Base-by-base conservation (phyloP, 1,284 basidiomycete genomes). In the Caloboletus firmus region DNA sequence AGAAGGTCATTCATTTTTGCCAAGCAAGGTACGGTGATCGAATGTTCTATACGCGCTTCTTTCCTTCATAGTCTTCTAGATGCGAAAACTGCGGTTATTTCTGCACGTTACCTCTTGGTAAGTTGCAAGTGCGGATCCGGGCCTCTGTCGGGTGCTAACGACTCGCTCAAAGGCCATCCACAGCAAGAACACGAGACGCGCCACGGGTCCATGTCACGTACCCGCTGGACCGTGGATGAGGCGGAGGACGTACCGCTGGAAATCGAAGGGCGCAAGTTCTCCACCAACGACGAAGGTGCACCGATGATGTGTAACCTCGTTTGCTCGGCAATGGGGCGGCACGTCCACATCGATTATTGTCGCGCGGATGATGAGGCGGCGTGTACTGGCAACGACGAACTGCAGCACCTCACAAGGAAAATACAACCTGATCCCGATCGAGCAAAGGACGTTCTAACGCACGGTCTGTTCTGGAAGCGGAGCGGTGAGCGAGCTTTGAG, bases 301-400 rank as follows among this genome's bases (percentile, higher is more conserved):
- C 84, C 84, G 0, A 83, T 85, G 79, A 74, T 86, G 69, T 86
- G 84, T 62, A 82, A 76, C 45, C 70, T 85, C 17, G 64, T 83
- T 22, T 86, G 84, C 56, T 72, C 75, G 2, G 70, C 76, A 9
- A 73, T 84, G 66, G 82, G 82, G 9, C 60, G 77, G 13, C 84
- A 86, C 49, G 69, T 72, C 0, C 84, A 86, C 59, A 68, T 86
- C 31, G 82, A 81, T 58, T 81, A 78, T 55, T 86, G 84, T 61
- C 76, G 80, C 0, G 68, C 77, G 0, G 61, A 66, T 20, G 59
- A 67, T n/a, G 66, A 60, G 5, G 63, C 62, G 0, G 52, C 60
- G 0, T 85, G 83, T 59, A 59, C 57, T 18, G 77, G 69, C 1
- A 62, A 68, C 0, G 59, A 70, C 0, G 81, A 83, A 17, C 43